A percentile compares a stretch with the other conserved stretches of the same genome.
Conservation (phyloP, 495 filamentous ascomycete species). For the Venustampulla echinocandica region DNA sequence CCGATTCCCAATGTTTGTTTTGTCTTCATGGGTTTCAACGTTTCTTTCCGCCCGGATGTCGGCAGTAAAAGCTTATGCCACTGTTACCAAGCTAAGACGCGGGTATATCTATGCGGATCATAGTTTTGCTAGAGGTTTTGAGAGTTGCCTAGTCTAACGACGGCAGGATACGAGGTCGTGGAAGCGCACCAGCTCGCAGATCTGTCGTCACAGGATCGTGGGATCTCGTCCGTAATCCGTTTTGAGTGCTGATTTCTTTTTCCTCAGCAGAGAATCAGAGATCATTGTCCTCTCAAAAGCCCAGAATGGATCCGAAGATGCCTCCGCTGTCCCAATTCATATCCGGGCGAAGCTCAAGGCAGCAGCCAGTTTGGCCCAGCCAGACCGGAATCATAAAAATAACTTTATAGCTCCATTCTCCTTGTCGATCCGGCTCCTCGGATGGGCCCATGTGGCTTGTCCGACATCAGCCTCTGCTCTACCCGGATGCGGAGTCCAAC, state of each 20-base stretch:
- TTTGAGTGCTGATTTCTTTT: too few relatives aligned
- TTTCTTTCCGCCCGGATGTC: neutral
- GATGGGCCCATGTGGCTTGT: neutral
- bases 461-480: conserved; percentile 1
- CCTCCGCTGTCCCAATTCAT: neutral
- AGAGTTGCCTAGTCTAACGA: conserved; percentile 1
- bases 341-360: neutral
- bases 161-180: neutral
- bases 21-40: neutral
- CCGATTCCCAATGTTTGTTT: neutral
- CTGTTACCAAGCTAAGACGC: conserved; percentile 1
- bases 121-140: neutral
- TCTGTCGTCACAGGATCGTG: neutral
- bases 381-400: neutral
- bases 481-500: too few relatives aligned
- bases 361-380: neutral
- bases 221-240: neutral
- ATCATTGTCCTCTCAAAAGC: neutral
- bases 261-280: too few relatives aligned
- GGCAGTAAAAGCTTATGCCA: neutral
- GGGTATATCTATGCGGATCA: too few relatives aligned
- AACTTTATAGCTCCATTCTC: too few relatives aligned
- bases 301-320: neutral
- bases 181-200: neutral
- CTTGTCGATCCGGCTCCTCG: conserved; percentile 4